phyloP scores from a whole-genome alignment of 164 flowering plant genomes.

The Umbellularia californica region DNA sequence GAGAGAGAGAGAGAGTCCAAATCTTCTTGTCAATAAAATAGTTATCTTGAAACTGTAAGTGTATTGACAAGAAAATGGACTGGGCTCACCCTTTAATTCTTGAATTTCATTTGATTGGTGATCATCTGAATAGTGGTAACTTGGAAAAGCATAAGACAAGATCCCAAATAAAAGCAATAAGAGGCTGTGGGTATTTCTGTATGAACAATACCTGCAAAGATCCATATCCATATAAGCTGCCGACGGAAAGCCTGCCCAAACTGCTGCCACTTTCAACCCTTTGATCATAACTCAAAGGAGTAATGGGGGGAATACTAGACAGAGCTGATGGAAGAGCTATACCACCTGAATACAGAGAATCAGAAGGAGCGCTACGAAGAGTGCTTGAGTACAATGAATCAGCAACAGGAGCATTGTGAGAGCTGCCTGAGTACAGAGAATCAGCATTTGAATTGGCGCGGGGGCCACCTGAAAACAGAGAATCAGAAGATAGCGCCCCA shows the following conservation, averaged over 20 bases:
- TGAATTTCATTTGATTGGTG: not conserved
- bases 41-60: no score
- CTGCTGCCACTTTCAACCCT: conserved; percentile 41
- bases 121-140: not conserved
- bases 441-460: conserved; percentile 46
- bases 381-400: conserved; percentile 35
- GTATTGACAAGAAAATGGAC: not conserved
- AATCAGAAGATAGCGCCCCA: conserved; percentile 43
- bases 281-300: conserved; percentile 64
- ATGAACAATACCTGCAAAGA: conserved; percentile 51
- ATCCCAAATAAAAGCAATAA: no score
- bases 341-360: conserved; percentile 40
- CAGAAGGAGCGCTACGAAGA: conserved; percentile 44
- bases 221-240: conserved; percentile 74
- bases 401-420: conserved; percentile 40
- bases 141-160: not conserved
- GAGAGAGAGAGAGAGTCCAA: no score
- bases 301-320: conserved; percentile 44
- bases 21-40: no score
- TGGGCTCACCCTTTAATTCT: not conserved
- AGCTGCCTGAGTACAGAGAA: conserved; percentile 35
- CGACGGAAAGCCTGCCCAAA: conserved; percentile 51
- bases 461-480: conserved; percentile 35
- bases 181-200: not conserved
- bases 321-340: conserved; percentile 45